Percentiles rank a stretch among this genome's conserved stretches.
These are phyloP conservation scores for Xylariaceae sp. DNA, from an alignment of 2,329 filamentous ascomycete genomes.

Conservation along the genomic window DNA sequence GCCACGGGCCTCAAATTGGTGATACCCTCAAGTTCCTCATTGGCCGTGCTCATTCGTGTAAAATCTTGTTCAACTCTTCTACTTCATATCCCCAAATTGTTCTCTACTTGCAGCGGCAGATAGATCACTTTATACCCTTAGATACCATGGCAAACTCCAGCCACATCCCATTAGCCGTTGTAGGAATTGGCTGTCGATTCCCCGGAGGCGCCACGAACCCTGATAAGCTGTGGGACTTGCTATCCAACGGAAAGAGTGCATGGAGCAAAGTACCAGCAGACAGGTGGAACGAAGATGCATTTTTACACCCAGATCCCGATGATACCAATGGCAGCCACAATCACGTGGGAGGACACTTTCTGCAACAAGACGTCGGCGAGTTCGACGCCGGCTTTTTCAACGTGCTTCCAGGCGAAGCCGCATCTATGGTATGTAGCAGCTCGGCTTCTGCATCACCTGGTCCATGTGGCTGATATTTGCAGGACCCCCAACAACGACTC, in stretches of 20 bases:
- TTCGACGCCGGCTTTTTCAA: conserved; percentile 17
- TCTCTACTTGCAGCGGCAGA: no score
- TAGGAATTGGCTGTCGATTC: conserved; percentile 28
- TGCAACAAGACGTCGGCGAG: conserved; percentile 5
- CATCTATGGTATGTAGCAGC: not conserved
- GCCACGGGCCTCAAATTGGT: no score
- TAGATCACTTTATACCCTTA: no score
- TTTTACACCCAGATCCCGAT: conserved; percentile 9
- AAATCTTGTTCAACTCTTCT: no score
- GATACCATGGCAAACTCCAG: no score
- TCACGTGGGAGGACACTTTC: conserved; percentile 12
- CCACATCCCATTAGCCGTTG: conserved; percentile 17
- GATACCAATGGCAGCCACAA: not conserved
- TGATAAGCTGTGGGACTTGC: conserved; percentile 23
- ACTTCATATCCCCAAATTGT: no score
- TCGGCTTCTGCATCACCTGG: no score
- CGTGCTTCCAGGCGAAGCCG: conserved; percentile 9
- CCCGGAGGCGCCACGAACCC: conserved; percentile 22
- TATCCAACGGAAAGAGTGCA: conserved; percentile 17
- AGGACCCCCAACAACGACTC: conserved; percentile 8
- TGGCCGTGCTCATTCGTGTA: no score
- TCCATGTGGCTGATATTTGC: no score
- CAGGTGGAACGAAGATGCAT: conserved; percentile 15
- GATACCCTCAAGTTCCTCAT: no score
- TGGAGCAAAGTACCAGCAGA: conserved; percentile 22